Evolutionary conservation across 257 asterid genomes (phyloP).

Genomic region (Marsdenia floribunda): DNA sequence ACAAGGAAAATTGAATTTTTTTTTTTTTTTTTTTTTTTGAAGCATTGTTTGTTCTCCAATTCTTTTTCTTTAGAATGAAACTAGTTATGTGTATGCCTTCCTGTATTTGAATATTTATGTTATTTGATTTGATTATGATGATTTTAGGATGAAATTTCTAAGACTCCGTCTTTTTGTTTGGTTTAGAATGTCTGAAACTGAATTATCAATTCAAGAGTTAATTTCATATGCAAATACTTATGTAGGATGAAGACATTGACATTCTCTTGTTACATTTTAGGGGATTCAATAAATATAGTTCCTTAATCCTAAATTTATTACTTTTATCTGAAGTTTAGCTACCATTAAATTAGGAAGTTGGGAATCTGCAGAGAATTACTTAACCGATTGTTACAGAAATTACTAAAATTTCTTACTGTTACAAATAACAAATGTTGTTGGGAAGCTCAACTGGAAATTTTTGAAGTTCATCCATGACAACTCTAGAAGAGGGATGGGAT

Average conservation of each 20-base stretch:
- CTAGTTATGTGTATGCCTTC: neutral
- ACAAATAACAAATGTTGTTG: neutral
- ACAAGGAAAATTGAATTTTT: neutral
- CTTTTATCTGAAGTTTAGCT: neutral
- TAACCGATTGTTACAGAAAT: neutral
- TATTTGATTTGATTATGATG: constrained; percentile 4
- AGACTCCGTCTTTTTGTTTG: neutral
- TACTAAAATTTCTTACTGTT: neutral
- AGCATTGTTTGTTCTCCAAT: neutral
- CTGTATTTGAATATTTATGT: neutral
- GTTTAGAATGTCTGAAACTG: neutral
- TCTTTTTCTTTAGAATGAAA: neutral
- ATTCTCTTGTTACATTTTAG: neutral
- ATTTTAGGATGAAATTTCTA: neutral
- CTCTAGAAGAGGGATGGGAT: neutral
- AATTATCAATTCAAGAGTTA: neutral
- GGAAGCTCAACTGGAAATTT: neutral
- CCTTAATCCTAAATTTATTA: neutral
- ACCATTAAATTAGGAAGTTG: neutral
- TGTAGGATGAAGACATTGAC: neutral
- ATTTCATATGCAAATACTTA: neutral
- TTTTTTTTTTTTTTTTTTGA: too few species aligned
- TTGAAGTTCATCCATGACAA: neutral
- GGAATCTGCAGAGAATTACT: neutral
- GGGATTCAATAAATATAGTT: neutral